Evolutionary conservation across 2,329 filamentous ascomycete species (phyloP).

Genomic region (Phoma sp.): DNA sequence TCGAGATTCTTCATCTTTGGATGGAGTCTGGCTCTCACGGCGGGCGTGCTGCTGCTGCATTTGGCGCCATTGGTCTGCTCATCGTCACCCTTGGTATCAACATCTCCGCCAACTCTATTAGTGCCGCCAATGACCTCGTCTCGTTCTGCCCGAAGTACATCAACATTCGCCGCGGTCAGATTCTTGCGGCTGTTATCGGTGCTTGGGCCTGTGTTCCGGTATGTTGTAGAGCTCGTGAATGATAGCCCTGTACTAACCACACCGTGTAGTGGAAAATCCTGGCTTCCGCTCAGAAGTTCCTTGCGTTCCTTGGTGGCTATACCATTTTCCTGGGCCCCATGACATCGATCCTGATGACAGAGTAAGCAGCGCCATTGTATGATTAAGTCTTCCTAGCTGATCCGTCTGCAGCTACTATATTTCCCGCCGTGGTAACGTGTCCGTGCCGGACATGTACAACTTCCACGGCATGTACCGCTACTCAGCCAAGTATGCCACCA

Average conservation of each 20-base stretch:
- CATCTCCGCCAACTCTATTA: slow-evolving; percentile 36
- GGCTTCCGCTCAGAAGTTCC: slow-evolving; percentile 44
- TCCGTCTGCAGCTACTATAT: too few species aligned
- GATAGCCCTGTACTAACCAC: too few species aligned
- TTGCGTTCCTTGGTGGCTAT: slow-evolving; percentile 43
- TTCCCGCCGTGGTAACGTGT: slow-evolving; percentile 29
- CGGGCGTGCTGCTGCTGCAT: slow-evolving; percentile 35
- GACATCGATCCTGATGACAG: slow-evolving; percentile 32
- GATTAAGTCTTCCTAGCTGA: too few species aligned
- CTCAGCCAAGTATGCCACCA: slow-evolving; percentile 28
- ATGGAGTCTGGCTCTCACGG: slow-evolving; percentile 47
- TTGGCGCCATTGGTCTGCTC: slow-evolving; percentile 33
- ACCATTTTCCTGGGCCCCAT: slow-evolving; percentile 38
- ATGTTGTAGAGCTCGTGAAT: too few species aligned
- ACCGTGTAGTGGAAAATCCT: slow-evolving; percentile 51
- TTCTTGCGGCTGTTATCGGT: slow-evolving; percentile 48
- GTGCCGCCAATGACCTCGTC: slow-evolving; percentile 35
- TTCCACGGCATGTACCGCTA: slow-evolving; percentile 39
- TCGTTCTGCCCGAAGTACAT: slow-evolving; percentile 33
- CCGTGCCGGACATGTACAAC: slow-evolving; percentile 35
- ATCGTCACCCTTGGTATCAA: slow-evolving; percentile 47
- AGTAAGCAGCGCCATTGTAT: too few species aligned
- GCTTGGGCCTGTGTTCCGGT: slow-evolving; percentile 50
- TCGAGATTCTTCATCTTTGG: slow-evolving; percentile 46
- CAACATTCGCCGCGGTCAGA: slow-evolving; percentile 39